A percentile compares a stretch with the other conserved stretches of the same genome.
Conservation (phyloP, 768 basidiomycete genomes). For the Termitomyces sp. region DNA sequence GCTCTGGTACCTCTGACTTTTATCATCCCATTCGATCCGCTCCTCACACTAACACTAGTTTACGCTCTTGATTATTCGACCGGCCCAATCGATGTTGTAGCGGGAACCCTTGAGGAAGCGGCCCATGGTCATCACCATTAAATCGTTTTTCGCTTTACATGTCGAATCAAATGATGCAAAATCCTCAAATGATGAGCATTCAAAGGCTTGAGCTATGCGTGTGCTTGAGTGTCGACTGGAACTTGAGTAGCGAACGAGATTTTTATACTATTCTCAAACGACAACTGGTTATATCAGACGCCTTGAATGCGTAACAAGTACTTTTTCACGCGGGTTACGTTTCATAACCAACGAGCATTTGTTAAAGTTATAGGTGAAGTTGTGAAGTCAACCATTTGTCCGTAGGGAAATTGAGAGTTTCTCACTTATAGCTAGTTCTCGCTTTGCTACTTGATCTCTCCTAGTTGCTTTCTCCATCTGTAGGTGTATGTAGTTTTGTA, state of each 20-base stretch:
- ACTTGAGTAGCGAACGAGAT: neutral
- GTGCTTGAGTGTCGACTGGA: neutral
- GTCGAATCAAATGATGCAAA: conserved; percentile 2
- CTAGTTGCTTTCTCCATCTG: neutral
- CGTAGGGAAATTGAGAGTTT: neutral
- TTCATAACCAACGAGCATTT: neutral
- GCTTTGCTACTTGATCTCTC: neutral
- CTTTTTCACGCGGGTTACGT: too few relatives aligned
- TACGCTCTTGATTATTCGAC: conserved; percentile 59
- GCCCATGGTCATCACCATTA: conserved; percentile 7
- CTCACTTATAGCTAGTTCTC: neutral
- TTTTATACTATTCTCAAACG: neutral
- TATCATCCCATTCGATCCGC: neutral
- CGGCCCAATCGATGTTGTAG: conserved; percentile 3
- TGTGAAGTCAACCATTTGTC: neutral
- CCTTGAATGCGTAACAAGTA: neutral
- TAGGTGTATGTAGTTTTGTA: neutral
- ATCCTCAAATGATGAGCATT: neutral
- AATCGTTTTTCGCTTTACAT: neutral
- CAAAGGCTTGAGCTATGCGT: neutral
- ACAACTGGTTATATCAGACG: neutral
- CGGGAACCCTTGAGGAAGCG: neutral
- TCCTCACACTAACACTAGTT: conserved; percentile 32
- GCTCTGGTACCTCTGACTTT: conserved; percentile 63
- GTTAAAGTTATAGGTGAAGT: neutral